Evolutionary conservation across 176 grass and related monocot species (phyloP), one percentile per base, ranked within the genome.

Genomic region (Rhipidocladum racemiflorum): DNA sequence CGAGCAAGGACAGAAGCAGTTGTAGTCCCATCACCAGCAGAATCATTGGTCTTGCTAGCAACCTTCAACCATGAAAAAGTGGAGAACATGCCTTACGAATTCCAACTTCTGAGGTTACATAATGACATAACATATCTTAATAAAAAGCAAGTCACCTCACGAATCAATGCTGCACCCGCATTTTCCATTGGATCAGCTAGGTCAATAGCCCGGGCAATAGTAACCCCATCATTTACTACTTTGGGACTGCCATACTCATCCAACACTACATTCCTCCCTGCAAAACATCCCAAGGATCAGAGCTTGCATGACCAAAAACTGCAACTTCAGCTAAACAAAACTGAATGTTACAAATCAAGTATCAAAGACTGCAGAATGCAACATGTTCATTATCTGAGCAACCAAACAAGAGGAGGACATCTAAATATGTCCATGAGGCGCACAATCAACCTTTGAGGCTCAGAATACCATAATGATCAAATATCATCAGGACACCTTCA

Each of bases 41-140:
- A 94, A 61, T 97, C 94, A 86, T 97, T 94, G 35, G 91, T 97
- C 83, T 97, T 97, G 44, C 94, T 97, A 87, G 89, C 94, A 86
- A 97, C 94, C 94, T 97, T 72, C 69, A 78, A 51, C 1, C 13
- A 67, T 40, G 50, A 75, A 25, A 13, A 77, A 21, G 51, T 38
- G 9, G 35, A 79, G 17, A 62, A 46, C 11, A 48, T 15, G 21
- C 14, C 39, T 85, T 56, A 56, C 32, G 18, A 63, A 62, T 39
- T 61, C 7, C 24, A 30, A 20, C 74, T 44, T 23, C 9, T n/a
- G 17, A 38, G 68, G 67, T 66, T 72, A n/a, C 12, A 72, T 1
- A 36, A 61, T n/a, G 28, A 61, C 61, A 65, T 48, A 61, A 50
- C 14, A 61, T 5, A 68, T 42, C 15, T 67, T 55, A 54, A 50